phyloP scores from a whole-genome alignment of 345 rosid genomes.

The Rhodomyrtus tomentosa region DNA sequence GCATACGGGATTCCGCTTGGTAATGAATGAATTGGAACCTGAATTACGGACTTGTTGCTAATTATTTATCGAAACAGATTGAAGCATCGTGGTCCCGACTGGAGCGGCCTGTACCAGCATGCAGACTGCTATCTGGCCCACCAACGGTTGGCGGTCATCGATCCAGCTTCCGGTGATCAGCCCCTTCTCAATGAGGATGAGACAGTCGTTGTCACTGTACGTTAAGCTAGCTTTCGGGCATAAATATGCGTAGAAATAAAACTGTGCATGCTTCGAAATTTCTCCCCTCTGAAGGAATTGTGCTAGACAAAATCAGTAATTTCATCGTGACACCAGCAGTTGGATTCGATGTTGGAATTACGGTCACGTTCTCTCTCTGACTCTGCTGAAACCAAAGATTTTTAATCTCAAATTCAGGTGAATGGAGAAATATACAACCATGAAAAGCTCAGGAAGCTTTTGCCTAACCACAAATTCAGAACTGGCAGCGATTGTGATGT shows the following conservation, averaged over 20 bases:
- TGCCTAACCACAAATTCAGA: slow-evolving; percentile 61
- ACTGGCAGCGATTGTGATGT: slow-evolving; percentile 98
- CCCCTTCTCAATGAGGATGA: slow-evolving; percentile 78
- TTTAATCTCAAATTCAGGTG: slow-evolving; percentile 25
- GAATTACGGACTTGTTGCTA: not conserved
- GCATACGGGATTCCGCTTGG: not conserved
- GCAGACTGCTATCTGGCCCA: slow-evolving; percentile 66
- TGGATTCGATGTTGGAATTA: not conserved
- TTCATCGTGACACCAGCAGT: not conserved
- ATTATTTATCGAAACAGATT: slow-evolving; percentile 25
- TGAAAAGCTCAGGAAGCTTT: slow-evolving; percentile 50
- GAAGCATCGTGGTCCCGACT: slow-evolving; percentile 97
- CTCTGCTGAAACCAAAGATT: not conserved
- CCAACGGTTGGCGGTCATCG: slow-evolving; percentile 79
- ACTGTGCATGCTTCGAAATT: not conserved
- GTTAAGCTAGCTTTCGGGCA: not conserved
- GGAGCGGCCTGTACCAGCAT: slow-evolving; percentile 89
- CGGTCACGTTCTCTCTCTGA: not conserved
- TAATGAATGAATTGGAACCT: not conserved
- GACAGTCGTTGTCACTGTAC: slow-evolving; percentile 66
- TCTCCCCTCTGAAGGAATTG: not conserved
- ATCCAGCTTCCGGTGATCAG: slow-evolving; percentile 94
- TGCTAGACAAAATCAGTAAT: not conserved
- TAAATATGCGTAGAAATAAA: not conserved
- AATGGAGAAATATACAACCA: slow-evolving; percentile 98